These are phyloP conservation scores for Globisporangium nagaii DNA, from an alignment of 352 stramenopile species.

Conservation along the genomic window DNA sequence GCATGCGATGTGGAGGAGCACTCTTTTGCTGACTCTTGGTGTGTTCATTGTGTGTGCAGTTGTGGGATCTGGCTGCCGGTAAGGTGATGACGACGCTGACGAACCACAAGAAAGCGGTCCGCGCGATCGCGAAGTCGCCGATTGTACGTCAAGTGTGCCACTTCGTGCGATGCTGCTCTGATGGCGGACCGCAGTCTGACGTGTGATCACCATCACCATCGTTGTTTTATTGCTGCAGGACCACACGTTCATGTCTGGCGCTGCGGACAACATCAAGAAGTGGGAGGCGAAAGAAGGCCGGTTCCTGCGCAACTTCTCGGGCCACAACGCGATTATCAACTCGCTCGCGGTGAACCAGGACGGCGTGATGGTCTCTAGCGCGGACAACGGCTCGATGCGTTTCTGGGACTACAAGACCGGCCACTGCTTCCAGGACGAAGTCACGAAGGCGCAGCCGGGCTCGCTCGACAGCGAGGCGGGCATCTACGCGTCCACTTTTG, in stretches of 20 bases:
- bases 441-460: slow-evolving; percentile 93
- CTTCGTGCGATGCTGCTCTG: no score
- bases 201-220: no score
- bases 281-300: slow-evolving; percentile 95
- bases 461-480: slow-evolving; percentile 98
- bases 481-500: slow-evolving; percentile 96
- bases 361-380: slow-evolving; percentile 94
- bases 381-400: slow-evolving; percentile 96
- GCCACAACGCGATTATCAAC: slow-evolving; percentile 98
- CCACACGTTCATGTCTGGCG: slow-evolving; percentile 96
- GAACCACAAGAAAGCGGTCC: slow-evolving; percentile 99
- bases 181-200: no score
- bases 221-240: no score
- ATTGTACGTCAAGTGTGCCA: slow-evolving; percentile 54
- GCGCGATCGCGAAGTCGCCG: slow-evolving; percentile 87
- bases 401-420: slow-evolving; percentile 99
- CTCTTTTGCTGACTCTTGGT: neutral
- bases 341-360: slow-evolving; percentile 98
- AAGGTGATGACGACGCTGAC: slow-evolving; percentile 98
- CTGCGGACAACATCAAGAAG: slow-evolving; percentile 98
- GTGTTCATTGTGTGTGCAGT: slow-evolving; percentile 15
- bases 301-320: slow-evolving; percentile 96
- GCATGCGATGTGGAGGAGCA: neutral
- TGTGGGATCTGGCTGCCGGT: slow-evolving; percentile 98
- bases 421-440: slow-evolving; percentile 95